Base-by-base conservation (phyloP, 164 flowering plant species). In the Euptelea pleiosperma region DNA sequence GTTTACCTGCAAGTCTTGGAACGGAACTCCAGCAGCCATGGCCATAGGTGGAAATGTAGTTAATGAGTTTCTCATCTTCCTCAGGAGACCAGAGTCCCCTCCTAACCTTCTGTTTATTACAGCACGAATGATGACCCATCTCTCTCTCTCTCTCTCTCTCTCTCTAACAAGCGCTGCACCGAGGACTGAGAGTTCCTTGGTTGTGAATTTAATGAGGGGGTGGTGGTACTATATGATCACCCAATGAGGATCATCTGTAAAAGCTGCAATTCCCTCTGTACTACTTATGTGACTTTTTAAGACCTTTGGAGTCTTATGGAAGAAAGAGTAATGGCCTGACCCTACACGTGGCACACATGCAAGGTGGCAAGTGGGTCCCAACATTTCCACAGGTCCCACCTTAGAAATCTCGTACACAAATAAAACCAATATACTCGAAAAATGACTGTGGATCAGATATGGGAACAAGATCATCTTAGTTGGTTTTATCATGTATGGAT, bases 81-180 rank as follows among this genome's bases (percentile, higher is more conserved):
- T 89, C 93, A 10, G 93, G 96, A 19, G 96, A 89, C 96, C 96
- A 89, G 0, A 89, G 76, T 18, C 95, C 95, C 43, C 92, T 82
- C 70, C 79, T 83, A 19, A 87, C 91, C 74, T 85, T 85, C 75
- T 83, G 87, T 61, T 85, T 90, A 85, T 77, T 87, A 73, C 97
- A 87, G 72, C 95, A 87, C 16, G 88, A 72, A 52, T 90, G 97
- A 63, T 79, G 95, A 18, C 91, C 90, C 95, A 87, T 89, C 56
- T 65, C 64, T 60, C 56, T 61, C 25, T 60, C 56, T 65, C 54
- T 62, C 53, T 55, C 61, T 64, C 55, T 62, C 66, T 67, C 42
- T 31, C 57, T 52, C 33, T n/a, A n/a, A 18, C 0, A 10, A 26
- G 11, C 18, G 26, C 19, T 57, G 49, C 37, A 28, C 7, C 15